Conservation (phyloP, 768 basidiomycete genomes). For the Termitomyces sp. region DNA sequence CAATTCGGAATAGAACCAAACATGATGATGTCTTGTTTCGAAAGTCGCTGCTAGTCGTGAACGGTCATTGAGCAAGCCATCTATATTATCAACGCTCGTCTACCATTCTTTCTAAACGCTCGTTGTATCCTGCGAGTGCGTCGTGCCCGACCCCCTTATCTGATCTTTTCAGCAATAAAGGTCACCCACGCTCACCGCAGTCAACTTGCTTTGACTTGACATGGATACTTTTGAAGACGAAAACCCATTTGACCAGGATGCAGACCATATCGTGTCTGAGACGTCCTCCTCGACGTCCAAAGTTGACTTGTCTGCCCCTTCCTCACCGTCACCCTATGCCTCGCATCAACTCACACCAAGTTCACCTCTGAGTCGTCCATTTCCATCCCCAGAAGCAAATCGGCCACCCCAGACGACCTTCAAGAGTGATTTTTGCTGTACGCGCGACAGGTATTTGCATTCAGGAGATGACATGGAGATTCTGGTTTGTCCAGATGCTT, state of each 20-base stretch:
- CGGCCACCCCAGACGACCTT: constrained; percentile 44
- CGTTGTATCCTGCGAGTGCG: background rate
- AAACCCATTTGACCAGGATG: constrained; percentile 60
- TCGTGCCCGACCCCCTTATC: background rate
- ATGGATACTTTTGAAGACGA: constrained; percentile 59
- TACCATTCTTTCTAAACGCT: background rate
- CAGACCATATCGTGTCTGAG: constrained; percentile 39
- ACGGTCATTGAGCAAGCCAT: background rate
- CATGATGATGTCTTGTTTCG: constrained; percentile 19
- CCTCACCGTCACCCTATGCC: constrained; percentile 45
- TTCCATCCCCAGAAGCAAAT: constrained; percentile 55
- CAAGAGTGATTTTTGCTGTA: constrained; percentile 79
- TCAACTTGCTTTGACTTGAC: background rate
- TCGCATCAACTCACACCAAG: constrained; percentile 44
- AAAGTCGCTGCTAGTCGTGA: background rate
- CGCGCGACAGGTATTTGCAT: constrained; percentile 71
- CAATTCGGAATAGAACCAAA: constrained; percentile 36
- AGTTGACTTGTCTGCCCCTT: constrained; percentile 53
- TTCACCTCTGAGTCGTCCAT: constrained; percentile 39
- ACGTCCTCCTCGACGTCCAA: constrained; percentile 46
- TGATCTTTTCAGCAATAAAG: background rate
- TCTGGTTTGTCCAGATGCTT: constrained; percentile 40
- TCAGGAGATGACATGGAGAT: constrained; percentile 82
- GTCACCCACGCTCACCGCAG: constrained; percentile 5
- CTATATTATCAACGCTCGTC: background rate